These are phyloP conservation scores for Galerina marginata DNA, from an alignment of 768 basidiomycete species.

Conservation along the genomic window DNA sequence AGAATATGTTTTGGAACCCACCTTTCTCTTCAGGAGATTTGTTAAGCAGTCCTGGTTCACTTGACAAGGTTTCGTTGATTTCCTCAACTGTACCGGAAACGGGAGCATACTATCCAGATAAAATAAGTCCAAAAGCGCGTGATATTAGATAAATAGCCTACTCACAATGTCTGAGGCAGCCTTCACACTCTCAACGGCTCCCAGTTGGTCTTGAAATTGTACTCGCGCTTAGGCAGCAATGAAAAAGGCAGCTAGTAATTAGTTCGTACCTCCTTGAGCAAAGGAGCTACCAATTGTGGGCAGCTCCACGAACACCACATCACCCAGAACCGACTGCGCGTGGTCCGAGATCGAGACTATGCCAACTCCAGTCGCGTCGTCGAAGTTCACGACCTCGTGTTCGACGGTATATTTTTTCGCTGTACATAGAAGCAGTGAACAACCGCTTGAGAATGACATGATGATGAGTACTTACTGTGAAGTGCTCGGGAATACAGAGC, in stretches of 20 bases:
- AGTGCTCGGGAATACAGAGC: slow-evolving; percentile 51
- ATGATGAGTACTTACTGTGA: slow-evolving; percentile 55
- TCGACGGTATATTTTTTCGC: slow-evolving; percentile 84
- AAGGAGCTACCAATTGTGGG: slow-evolving; percentile 68
- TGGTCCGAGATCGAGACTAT: slow-evolving; percentile 89
- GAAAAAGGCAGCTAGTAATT: neutral
- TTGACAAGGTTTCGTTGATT: slow-evolving; percentile 74
- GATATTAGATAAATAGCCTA: slow-evolving; percentile 9
- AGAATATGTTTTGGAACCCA: slow-evolving; percentile 36
- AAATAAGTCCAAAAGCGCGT: slow-evolving; percentile 4
- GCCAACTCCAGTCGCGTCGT: slow-evolving; percentile 77
- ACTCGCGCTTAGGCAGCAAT: neutral
- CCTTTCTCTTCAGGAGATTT: slow-evolving; percentile 86
- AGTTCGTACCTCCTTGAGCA: slow-evolving; percentile 71
- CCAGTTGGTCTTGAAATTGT: slow-evolving; percentile 68
- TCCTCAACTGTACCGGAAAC: slow-evolving; percentile 83
- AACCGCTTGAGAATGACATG: neutral
- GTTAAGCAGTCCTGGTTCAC: slow-evolving; percentile 83
- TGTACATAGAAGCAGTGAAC: slow-evolving; percentile 31
- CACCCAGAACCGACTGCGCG: slow-evolving; percentile 90
- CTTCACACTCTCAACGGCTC: slow-evolving; percentile 95
- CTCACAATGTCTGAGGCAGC: slow-evolving; percentile 91
- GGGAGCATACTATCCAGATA: slow-evolving; percentile 76
- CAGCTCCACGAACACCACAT: slow-evolving; percentile 97
- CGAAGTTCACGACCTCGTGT: slow-evolving; percentile 86